These are phyloP conservation scores for Dianthus caryophyllus DNA, from an alignment of 148 eudicot species.

Conservation along the genomic window DNA sequence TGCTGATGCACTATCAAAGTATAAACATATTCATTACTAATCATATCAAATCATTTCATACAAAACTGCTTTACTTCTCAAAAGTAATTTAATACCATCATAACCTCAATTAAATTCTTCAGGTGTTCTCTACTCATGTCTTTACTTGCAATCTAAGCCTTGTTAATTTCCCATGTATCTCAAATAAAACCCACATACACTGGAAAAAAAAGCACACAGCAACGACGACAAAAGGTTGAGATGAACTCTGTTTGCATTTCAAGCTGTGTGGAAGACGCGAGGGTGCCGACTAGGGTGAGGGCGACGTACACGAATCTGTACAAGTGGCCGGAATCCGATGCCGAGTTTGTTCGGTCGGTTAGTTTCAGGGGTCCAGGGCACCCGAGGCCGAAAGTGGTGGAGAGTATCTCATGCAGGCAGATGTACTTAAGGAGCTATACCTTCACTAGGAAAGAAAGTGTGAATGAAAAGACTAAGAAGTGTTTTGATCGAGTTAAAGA, in stretches of 20 bases:
- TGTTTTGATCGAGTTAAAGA: constrained; percentile 56
- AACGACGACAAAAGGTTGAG: not conserved
- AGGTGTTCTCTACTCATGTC: not conserved
- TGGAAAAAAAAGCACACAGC: not conserved
- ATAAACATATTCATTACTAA: constrained; percentile 7
- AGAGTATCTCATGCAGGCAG: constrained; percentile 78
- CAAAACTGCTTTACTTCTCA: not conserved
- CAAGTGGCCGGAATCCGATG: constrained; percentile 90
- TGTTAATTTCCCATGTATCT: not conserved
- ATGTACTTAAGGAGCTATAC: constrained; percentile 70
- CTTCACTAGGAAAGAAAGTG: constrained; percentile 64
- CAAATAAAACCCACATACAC: too few relatives aligned
- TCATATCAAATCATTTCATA: constrained; percentile 8
- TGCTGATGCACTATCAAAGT: not conserved
- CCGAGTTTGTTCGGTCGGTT: constrained; percentile 58
- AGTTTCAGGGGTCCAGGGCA: constrained; percentile 30
- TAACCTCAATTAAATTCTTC: constrained; percentile 8
- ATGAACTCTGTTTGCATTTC: constrained; percentile 65
- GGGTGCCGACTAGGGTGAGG: constrained; percentile 34
- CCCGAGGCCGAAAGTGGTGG: constrained; percentile 53
- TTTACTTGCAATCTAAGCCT: constrained; percentile 34
- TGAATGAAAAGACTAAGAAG: constrained; percentile 57
- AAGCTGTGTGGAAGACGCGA: constrained; percentile 44
- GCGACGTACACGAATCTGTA: constrained; percentile 68
- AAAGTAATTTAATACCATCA: constrained; percentile 6